Percentiles rank a stretch among this genome's conserved stretches.
Evolutionary conservation across 1,284 basidiomycete species (phyloP).

Genomic region (Ceratobasidium sp.): DNA sequence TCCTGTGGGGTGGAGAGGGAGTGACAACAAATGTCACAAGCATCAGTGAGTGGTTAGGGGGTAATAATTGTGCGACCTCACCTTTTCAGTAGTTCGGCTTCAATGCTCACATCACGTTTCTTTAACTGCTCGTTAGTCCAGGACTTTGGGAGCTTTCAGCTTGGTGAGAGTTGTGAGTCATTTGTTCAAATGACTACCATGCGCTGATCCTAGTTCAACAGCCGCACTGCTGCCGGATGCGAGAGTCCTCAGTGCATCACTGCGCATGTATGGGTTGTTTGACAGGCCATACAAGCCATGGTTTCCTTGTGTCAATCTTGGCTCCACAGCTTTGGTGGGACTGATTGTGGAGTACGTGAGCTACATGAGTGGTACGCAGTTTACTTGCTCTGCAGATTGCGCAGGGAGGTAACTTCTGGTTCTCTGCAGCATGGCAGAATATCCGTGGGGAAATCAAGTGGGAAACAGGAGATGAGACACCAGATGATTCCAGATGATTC

Average conservation of each 20-base stretch:
- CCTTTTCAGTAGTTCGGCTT: too few relatives aligned
- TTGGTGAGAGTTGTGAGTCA: not conserved
- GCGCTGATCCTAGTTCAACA: too few relatives aligned
- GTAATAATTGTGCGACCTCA: too few relatives aligned
- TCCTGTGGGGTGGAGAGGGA: too few relatives aligned
- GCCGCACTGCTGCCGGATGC: not conserved
- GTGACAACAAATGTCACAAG: too few relatives aligned
- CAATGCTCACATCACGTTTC: too few relatives aligned
- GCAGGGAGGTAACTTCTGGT: not conserved
- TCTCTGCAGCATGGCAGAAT: not conserved
- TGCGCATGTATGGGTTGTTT: not conserved
- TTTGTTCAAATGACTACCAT: not conserved
- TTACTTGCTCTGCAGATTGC: not conserved
- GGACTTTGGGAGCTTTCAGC: not conserved
- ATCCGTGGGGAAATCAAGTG: not conserved
- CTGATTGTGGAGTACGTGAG: not conserved
- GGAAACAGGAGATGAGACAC: not conserved
- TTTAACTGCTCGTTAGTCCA: too few relatives aligned
- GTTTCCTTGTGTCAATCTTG: not conserved
- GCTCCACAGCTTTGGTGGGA: too few relatives aligned
- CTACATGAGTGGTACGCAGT: not conserved
- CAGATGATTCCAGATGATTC: not conserved
- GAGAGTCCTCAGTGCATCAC: not conserved
- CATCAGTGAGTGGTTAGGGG: too few relatives aligned
- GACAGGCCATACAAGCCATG: constrained; percentile 6